phyloP scores from a whole-genome alignment of 352 stramenopile genomes.

The Phytopythium sindhum region DNA sequence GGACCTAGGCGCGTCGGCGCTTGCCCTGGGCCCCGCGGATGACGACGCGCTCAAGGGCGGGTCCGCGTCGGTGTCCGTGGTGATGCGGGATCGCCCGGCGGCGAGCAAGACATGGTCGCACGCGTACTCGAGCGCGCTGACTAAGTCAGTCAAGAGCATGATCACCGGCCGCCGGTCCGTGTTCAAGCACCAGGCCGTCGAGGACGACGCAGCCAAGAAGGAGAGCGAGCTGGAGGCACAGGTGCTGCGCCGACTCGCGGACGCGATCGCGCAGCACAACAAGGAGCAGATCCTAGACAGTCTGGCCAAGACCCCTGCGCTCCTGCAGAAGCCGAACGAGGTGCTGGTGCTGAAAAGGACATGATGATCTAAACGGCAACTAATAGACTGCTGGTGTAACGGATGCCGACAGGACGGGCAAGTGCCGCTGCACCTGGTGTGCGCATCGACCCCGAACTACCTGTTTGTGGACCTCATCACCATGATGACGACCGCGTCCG shows the following conservation, averaged over 20 bases:
- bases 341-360: constrained; percentile 9
- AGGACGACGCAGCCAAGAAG: constrained; percentile 5
- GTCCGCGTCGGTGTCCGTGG: not conserved
- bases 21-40: not conserved
- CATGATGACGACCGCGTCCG: constrained; percentile 37
- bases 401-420: constrained; percentile 26
- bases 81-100: constrained; percentile 4
- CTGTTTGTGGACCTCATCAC: constrained; percentile 54
- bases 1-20: not conserved
- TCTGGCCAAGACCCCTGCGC: constrained; percentile 23
- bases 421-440: constrained; percentile 54
- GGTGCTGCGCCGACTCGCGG: constrained; percentile 20
- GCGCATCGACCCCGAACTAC: constrained; percentile 40
- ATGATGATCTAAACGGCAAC: not conserved
- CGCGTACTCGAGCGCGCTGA: constrained; percentile 40
- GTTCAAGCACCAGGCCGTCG: not conserved
- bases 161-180: constrained; percentile 16
- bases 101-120: constrained; percentile 8
- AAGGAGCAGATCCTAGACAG: constrained; percentile 48
- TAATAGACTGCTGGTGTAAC: not conserved
- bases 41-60: not conserved
- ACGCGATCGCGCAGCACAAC: constrained; percentile 36
- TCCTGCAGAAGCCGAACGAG: constrained; percentile 26
- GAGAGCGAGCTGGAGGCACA: constrained; percentile 21
- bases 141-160: constrained; percentile 57